Conservation (phyloP, 345 rosid species). For the Linum usitatissimum region DNA sequence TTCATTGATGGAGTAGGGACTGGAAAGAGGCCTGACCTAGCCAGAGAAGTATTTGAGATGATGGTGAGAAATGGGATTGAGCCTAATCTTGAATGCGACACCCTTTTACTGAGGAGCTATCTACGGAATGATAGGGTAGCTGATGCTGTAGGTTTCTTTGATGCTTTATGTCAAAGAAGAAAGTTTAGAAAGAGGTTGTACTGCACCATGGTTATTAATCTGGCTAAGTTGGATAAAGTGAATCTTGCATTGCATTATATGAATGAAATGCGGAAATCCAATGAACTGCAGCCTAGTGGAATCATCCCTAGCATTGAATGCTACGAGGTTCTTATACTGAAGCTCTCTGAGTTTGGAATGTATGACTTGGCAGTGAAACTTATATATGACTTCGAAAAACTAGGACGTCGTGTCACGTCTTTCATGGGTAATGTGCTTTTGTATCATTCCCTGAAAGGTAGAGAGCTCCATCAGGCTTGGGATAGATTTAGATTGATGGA, state of each 20-base stretch:
- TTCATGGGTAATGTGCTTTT: constrained; percentile 66
- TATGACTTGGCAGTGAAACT: constrained; percentile 40
- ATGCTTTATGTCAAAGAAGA: constrained; percentile 25
- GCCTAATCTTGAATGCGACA: constrained; percentile 31
- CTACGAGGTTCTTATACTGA: constrained; percentile 43
- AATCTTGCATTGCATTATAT: constrained; percentile 40
- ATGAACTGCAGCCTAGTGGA: constrained; percentile 37
- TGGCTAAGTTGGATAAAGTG: constrained; percentile 36
- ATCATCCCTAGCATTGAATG: constrained; percentile 41
- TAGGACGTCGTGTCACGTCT: constrained; percentile 40
- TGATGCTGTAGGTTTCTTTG: constrained; percentile 51
- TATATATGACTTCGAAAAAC: constrained; percentile 40
- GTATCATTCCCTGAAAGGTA: constrained; percentile 37
- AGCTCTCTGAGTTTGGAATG: constrained; percentile 24
- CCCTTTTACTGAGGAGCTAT: constrained; percentile 53
- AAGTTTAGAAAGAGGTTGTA: constrained; percentile 27
- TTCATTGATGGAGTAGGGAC: constrained; percentile 74
- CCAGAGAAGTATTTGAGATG: constrained; percentile 51
- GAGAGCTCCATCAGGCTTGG: constrained; percentile 53
- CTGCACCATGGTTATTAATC: constrained; percentile 40
- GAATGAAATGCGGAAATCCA: constrained; percentile 30
- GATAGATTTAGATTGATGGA: constrained; percentile 27
- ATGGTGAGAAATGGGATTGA: constrained; percentile 41
- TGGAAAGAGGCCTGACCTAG: constrained; percentile 56
- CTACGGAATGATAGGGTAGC: constrained; percentile 40